Evolutionary conservation across 805 yeast species (phyloP).

Genomic region (Clavispora phyllophila): DNA sequence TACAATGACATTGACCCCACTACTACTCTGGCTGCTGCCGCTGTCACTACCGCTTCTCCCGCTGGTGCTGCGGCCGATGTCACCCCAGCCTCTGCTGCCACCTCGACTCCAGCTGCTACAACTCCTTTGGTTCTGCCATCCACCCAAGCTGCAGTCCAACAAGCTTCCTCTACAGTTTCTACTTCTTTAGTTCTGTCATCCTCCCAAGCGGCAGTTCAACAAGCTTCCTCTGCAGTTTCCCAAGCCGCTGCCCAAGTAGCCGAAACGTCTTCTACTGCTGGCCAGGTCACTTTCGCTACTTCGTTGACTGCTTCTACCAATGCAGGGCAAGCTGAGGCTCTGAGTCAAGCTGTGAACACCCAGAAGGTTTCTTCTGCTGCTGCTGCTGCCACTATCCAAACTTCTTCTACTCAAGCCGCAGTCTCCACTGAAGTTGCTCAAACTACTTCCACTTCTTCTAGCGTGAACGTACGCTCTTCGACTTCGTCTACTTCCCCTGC

Average conservation of each 20-base stretch:
- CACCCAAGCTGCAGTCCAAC: neutral
- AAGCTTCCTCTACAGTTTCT: conserved; percentile 10
- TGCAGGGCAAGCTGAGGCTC: conserved; percentile 12
- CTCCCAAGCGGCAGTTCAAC: neutral
- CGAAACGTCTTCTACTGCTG: conserved; percentile 6
- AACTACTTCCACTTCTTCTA: neutral
- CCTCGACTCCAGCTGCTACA: conserved; percentile 28
- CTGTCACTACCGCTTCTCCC: conserved; percentile 8
- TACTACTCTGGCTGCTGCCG: conserved; percentile 6
- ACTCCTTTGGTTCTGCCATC: conserved; percentile 17
- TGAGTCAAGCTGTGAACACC: conserved; percentile 9
- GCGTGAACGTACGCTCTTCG: too few species aligned
- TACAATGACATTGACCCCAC: conserved; percentile 11
- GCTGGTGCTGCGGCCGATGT: conserved; percentile 8
- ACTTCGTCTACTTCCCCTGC: neutral
- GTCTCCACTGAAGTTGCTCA: neutral
- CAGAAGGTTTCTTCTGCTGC: conserved; percentile 18
- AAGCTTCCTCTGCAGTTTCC: conserved; percentile 7
- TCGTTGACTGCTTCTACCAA: conserved; percentile 11
- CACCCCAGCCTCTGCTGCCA: conserved; percentile 8
- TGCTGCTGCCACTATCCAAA: conserved; percentile 1
- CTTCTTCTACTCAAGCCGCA: conserved; percentile 4
- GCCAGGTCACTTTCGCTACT: conserved; percentile 2
- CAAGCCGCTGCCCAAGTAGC: conserved; percentile 8
- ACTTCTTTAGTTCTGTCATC: conserved; percentile 17